These are phyloP conservation scores for Vitis hybrid DNA, from an alignment of 177 flowering plant genomes.

Conservation along the genomic window DNA sequence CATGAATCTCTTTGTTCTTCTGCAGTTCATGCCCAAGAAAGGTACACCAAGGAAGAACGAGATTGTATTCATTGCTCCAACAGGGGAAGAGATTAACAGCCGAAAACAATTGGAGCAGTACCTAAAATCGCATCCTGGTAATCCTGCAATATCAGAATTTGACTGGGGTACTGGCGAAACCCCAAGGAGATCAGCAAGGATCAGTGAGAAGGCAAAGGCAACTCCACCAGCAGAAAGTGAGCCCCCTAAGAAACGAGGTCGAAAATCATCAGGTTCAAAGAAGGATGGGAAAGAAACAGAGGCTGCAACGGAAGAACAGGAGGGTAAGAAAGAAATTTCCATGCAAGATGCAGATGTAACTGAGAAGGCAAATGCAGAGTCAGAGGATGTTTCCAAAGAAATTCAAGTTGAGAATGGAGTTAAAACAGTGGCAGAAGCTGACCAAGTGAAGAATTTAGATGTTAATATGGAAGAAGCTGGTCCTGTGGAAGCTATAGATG, in stretches of 20 bases:
- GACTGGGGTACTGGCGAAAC: slow-evolving; percentile 93
- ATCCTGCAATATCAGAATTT: slow-evolving; percentile 57
- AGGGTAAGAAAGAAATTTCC: slow-evolving; percentile 23
- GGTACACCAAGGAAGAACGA: slow-evolving; percentile 73
- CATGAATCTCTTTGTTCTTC: neutral
- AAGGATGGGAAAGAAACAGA: slow-evolving; percentile 33
- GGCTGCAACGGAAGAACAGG: slow-evolving; percentile 23
- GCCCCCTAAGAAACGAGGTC: slow-evolving; percentile 57
- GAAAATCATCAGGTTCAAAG: slow-evolving; percentile 46
- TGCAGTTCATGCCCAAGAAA: slow-evolving; percentile 64
- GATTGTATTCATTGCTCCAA: slow-evolving; percentile 66
- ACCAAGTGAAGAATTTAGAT: slow-evolving; percentile 11
- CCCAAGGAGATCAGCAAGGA: slow-evolving; percentile 85
- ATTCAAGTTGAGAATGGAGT: slow-evolving; percentile 20
- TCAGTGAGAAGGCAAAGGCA: slow-evolving; percentile 70
- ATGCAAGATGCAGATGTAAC: slow-evolving; percentile 1
- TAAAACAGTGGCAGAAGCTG: slow-evolving; percentile 12
- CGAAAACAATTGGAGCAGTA: slow-evolving; percentile 69
- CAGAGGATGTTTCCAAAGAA: slow-evolving; percentile 11
- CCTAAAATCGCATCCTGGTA: slow-evolving; percentile 73
- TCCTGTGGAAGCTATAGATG: slow-evolving; percentile 12
- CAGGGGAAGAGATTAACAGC: slow-evolving; percentile 70
- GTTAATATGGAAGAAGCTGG: slow-evolving; percentile 17
- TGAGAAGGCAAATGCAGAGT: slow-evolving; percentile 17
- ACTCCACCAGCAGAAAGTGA: slow-evolving; percentile 57